These are phyloP conservation scores for Fusarium sp. DNA, from an alignment of 2,329 filamentous ascomycete genomes.

Conservation along the genomic window DNA sequence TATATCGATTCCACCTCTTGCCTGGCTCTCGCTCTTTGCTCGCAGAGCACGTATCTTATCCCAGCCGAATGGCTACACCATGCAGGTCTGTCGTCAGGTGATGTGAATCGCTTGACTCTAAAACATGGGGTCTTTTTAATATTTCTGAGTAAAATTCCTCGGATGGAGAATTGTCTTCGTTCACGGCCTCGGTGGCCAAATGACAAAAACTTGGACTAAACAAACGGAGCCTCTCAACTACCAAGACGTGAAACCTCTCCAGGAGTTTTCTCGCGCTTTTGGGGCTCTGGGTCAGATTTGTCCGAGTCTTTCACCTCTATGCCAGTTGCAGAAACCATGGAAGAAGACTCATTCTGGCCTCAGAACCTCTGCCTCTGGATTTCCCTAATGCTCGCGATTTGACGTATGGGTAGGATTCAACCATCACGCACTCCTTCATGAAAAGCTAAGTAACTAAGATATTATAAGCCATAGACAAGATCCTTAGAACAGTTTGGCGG, in stretches of 20 bases:
- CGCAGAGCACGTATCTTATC: fast-evolving
- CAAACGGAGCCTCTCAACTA: not conserved
- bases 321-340: fast-evolving
- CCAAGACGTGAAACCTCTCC: fast-evolving
- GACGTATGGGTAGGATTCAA: not conserved
- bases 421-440: fast-evolving
- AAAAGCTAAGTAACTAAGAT: not conserved
- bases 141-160: fast-evolving
- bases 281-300: fast-evolving
- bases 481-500: fast-evolving
- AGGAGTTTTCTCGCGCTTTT: not conserved
- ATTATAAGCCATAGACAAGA: no score
- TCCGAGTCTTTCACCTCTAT: fast-evolving
- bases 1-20: fast-evolving
- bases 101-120: fast-evolving
- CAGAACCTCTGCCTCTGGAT: fast-evolving
- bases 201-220: not conserved
- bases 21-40: not conserved
- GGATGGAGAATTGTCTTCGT: not conserved
- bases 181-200: not conserved
- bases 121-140: not conserved
- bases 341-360: not conserved
- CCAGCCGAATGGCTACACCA: not conserved
- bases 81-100: not conserved
- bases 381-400: fast-evolving